A percentile compares a stretch with the other conserved stretches of the same genome.
Evolutionary conservation across 495 filamentous ascomycete species (phyloP).

Genomic region (Neurospora discreta): DNA sequence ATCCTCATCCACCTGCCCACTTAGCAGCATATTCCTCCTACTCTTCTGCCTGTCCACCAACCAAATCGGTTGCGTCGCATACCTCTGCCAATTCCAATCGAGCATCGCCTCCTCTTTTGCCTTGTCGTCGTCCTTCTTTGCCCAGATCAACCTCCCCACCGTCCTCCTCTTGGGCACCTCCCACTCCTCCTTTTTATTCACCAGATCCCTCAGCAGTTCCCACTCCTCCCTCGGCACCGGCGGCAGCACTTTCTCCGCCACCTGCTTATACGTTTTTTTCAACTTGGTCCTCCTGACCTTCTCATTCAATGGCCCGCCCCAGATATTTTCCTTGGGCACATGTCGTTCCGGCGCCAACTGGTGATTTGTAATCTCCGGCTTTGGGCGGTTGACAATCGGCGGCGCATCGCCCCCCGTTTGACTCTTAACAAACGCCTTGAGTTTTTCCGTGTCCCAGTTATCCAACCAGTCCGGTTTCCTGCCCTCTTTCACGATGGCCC

Average conservation of each 20-base stretch:
- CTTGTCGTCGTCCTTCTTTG: conserved; percentile 4
- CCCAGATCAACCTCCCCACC: conserved; percentile 41
- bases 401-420: conserved; percentile 4
- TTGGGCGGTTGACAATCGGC: conserved; percentile 12
- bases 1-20: conserved; percentile 21
- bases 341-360: conserved; percentile 28
- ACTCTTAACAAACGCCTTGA: conserved; percentile 18
- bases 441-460: conserved; percentile 26
- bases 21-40: conserved; percentile 21
- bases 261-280: conserved; percentile 45
- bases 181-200: conserved; percentile 36
- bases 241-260: conserved; percentile 50
- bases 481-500: neutral
- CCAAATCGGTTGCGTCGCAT: conserved; percentile 10
- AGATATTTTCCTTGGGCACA: conserved; percentile 52
- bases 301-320: conserved; percentile 45
- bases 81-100: conserved; percentile 19
- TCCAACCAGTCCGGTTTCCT: conserved; percentile 30
- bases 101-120: conserved; percentile 17
- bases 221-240: conserved; percentile 62
- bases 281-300: conserved; percentile 47
- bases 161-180: conserved; percentile 11
- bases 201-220: conserved; percentile 46
- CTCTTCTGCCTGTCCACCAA: conserved; percentile 9
- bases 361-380: conserved; percentile 27